A percentile compares a stretch with the other conserved stretches of the same genome.
Conservation (phyloP, 164 flowering plant species). For the Litsea cubeba region DNA sequence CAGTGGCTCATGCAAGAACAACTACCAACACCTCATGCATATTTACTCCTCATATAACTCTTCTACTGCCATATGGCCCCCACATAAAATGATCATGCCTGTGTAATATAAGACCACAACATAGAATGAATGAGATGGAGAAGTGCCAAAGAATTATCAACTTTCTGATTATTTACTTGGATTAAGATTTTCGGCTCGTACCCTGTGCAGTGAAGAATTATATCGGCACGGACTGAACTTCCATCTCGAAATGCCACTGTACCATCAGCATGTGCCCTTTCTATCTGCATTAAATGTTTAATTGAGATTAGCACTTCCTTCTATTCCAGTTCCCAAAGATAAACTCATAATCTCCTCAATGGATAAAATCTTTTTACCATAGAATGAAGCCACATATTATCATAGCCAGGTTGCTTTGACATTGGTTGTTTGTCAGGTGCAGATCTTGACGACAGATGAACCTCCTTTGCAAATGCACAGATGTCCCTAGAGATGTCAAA, state of each 20-base stretch:
- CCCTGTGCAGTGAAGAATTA: conserved; percentile 78
- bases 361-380: conserved; percentile 41
- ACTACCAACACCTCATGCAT: too few relatives aligned
- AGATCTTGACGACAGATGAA: conserved; percentile 66
- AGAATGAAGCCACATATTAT: conserved; percentile 72
- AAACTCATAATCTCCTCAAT: too few relatives aligned
- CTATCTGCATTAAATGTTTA: conserved; percentile 40
- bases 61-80: too few relatives aligned
- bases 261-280: conserved; percentile 48
- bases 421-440: conserved; percentile 12
- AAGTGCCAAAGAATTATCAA: background rate
- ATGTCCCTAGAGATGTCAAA: conserved; percentile 75
- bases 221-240: conserved; percentile 36
- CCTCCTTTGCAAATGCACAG: conserved; percentile 74
- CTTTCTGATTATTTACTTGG: background rate
- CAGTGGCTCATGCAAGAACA: too few relatives aligned
- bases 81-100: too few relatives aligned
- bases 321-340: background rate
- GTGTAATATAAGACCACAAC: too few relatives aligned
- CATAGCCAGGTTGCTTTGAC: conserved; percentile 36
- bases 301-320: background rate
- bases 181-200: conserved; percentile 16
- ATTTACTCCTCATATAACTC: too few relatives aligned
- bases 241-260: conserved; percentile 50
- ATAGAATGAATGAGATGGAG: background rate